Evolutionary conservation across 768 basidiomycete species (phyloP).

Genomic region (Filobasidium wieringae): DNA sequence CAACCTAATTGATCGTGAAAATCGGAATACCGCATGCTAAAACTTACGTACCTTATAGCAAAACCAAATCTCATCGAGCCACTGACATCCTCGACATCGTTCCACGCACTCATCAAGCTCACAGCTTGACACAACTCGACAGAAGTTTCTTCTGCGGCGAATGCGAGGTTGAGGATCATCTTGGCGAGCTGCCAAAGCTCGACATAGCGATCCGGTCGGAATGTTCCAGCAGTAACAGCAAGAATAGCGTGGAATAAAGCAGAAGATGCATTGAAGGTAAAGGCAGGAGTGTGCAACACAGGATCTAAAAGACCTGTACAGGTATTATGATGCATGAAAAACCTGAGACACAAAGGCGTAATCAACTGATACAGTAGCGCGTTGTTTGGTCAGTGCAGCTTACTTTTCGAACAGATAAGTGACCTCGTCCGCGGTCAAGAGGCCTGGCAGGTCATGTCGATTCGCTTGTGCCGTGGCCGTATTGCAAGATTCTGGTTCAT

Average conservation of each 20-base stretch:
- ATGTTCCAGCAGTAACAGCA: background rate
- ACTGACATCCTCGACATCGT: background rate
- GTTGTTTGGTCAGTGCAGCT: no score
- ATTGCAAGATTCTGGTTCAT: no score
- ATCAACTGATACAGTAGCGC: background rate
- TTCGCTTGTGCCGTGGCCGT: no score
- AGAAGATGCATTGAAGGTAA: background rate
- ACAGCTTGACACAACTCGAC: background rate
- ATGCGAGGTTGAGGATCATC: background rate
- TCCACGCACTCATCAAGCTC: background rate
- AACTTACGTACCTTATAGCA: background rate
- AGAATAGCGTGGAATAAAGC: background rate
- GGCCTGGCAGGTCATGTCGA: background rate
- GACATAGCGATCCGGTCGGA: background rate
- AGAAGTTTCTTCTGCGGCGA: background rate
- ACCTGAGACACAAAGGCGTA: background rate
- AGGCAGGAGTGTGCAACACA: background rate
- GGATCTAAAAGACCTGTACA: background rate
- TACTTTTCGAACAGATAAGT: background rate
- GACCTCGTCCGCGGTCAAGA: background rate
- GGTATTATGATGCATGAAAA: background rate
- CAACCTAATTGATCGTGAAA: background rate
- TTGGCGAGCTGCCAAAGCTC: background rate
- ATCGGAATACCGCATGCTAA: background rate
- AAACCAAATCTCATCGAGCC: background rate